Percentiles rank a stretch among this genome's conserved stretches.
phyloP scores from a whole-genome alignment of 768 basidiomycete species.

The Lactarius trivialis region DNA sequence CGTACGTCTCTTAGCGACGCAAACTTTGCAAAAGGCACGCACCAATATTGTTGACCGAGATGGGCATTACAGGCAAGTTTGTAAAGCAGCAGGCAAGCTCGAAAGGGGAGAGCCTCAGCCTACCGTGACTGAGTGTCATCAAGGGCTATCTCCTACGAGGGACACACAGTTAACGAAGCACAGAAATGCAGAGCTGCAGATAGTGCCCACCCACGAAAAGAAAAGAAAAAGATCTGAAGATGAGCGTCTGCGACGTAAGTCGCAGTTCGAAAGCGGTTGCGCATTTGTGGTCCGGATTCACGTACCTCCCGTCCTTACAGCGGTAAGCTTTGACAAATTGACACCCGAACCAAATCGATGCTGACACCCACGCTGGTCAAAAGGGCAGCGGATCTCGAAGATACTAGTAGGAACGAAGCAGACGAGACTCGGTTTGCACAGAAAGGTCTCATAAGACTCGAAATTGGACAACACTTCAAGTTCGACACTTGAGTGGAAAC shows the following conservation, averaged over 20 bases:
- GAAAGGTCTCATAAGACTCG: no score
- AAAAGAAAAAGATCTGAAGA: constrained; percentile 25
- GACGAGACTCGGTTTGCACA: no score
- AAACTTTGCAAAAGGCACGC: constrained; percentile 22
- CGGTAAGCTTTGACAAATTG: constrained; percentile 94
- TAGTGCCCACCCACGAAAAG: constrained; percentile 15
- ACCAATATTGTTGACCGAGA: constrained; percentile 91
- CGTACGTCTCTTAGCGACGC: background rate
- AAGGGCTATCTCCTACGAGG: constrained; percentile 53
- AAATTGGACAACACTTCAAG: no score
- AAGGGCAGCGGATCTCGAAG: no score
- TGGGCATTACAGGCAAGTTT: background rate
- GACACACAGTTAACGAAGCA: constrained; percentile 14
- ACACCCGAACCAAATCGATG: no score
- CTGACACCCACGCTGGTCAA: no score
- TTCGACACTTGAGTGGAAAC: no score
- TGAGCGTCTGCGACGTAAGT: background rate
- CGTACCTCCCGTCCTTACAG: constrained; percentile 76
- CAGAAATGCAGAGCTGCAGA: background rate
- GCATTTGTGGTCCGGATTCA: constrained; percentile 87
- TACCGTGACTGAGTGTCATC: constrained; percentile 69
- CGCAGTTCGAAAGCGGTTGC: constrained; percentile 20
- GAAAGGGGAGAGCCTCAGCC: constrained; percentile 23
- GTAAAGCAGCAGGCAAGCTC: background rate
- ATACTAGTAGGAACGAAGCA: no score